Evolutionary conservation across 2,329 filamentous ascomycete species (phyloP).

Genomic region (Emergomyces africanus): DNA sequence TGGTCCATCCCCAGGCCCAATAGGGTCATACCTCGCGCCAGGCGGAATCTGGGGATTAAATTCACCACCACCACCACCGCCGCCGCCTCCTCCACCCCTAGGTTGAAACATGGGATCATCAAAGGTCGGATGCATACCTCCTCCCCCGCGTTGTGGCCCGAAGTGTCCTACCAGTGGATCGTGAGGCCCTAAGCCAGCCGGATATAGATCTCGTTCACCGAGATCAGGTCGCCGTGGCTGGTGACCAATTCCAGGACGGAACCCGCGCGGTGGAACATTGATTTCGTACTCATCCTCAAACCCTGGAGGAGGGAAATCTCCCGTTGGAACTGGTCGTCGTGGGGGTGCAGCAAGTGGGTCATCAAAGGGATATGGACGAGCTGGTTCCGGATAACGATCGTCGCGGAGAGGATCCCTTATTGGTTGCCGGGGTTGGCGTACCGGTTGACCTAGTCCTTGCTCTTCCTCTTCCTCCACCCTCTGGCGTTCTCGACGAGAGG

Average conservation of each 20-base stretch:
- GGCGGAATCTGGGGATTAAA: constrained; percentile 67
- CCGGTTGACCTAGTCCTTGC: not conserved
- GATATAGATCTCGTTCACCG: constrained; percentile 78
- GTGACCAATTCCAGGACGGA: constrained; percentile 29
- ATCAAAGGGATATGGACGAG: constrained; percentile 54
- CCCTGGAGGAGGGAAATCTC: constrained; percentile 70
- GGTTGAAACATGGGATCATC: constrained; percentile 77
- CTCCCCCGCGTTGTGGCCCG: constrained; percentile 49
- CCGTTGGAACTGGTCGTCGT: constrained; percentile 52
- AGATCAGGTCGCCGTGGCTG: constrained; percentile 53
- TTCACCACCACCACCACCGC: constrained; percentile 20
- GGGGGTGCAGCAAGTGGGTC: constrained; percentile 51
- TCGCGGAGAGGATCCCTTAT: constrained; percentile 39
- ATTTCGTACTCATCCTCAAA: constrained; percentile 93
- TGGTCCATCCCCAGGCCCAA: constrained; percentile 55
- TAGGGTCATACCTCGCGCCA: constrained; percentile 82
- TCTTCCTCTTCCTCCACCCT: constrained; percentile 3
- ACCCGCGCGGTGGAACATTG: constrained; percentile 49
- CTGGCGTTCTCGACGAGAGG: constrained; percentile 12
- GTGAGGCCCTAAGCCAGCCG: constrained; percentile 69
- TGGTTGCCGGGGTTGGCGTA: constrained; percentile 34
- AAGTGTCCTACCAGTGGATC: constrained; percentile 64
- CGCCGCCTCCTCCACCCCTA: constrained; percentile 40
- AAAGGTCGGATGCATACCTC: constrained; percentile 93
- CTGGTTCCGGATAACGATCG: constrained; percentile 44